Percentiles rank a stretch among this genome's conserved stretches.
Evolutionary conservation across 805 yeast species (phyloP).

Genomic region (Myxozyma melibiosi): DNA sequence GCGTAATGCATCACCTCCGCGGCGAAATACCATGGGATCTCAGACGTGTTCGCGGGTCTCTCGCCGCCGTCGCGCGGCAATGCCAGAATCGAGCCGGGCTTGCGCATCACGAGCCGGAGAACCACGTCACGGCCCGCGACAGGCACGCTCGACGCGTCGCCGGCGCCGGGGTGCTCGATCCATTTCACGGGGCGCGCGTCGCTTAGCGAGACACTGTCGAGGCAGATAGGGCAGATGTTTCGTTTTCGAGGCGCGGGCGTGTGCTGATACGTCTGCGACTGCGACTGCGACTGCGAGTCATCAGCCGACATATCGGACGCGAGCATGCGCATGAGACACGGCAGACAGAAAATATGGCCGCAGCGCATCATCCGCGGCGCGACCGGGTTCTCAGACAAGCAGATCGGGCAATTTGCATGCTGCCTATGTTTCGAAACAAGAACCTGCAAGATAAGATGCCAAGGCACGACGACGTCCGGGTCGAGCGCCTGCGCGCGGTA

Average conservation of each 20-base stretch:
- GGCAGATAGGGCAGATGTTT: slow-evolving; percentile 82
- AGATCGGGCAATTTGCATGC: slow-evolving; percentile 77
- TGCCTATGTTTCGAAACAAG: slow-evolving; percentile 70
- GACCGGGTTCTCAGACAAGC: slow-evolving; percentile 77
- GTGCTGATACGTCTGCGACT: neutral
- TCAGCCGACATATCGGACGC: slow-evolving; percentile 49
- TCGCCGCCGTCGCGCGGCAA: slow-evolving; percentile 52
- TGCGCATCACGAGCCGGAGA: slow-evolving; percentile 67
- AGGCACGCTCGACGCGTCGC: slow-evolving; percentile 60
- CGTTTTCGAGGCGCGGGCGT: slow-evolving; percentile 43
- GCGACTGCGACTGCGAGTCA: neutral
- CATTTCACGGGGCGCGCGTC: slow-evolving; percentile 68
- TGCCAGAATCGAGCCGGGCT: slow-evolving; percentile 48
- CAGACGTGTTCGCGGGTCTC: slow-evolving; percentile 38
- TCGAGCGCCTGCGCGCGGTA: slow-evolving; percentile 63
- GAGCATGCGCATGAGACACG: slow-evolving; percentile 75
- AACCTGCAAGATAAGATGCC: slow-evolving; percentile 65
- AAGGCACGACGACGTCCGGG: slow-evolving; percentile 73
- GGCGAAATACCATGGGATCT: slow-evolving; percentile 59
- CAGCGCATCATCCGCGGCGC: slow-evolving; percentile 96
- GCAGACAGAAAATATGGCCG: slow-evolving; percentile 87
- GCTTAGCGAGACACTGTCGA: slow-evolving; percentile 55
- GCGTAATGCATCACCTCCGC: slow-evolving; percentile 53
- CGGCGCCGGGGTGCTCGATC: slow-evolving; percentile 49
- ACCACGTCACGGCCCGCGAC: slow-evolving; percentile 56